Percentiles rank a stretch among this genome's conserved stretches.
phyloP scores from a whole-genome alignment of 2,329 filamentous ascomycete genomes.

The Pseudogymnoascus destructans region DNA sequence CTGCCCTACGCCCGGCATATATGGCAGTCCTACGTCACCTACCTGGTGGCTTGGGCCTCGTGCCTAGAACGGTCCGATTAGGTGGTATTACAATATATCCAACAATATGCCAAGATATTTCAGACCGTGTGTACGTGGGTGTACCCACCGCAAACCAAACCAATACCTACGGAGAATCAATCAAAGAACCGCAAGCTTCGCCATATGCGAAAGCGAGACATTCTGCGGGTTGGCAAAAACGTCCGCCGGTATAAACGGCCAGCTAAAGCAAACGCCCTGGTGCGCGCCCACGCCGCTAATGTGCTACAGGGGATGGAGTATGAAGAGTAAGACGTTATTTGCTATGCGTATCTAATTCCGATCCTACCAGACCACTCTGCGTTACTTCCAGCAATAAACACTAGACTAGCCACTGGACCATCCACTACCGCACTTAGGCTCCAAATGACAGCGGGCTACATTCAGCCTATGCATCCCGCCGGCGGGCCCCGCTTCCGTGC shows the following conservation, averaged over 20 bases:
- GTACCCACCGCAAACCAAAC: not conserved
- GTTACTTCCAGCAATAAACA: not conserved
- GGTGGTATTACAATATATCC: no score
- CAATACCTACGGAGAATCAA: not conserved
- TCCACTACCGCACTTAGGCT: not conserved
- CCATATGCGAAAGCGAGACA: not conserved
- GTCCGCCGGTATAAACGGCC: not conserved
- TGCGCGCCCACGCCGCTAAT: not conserved
- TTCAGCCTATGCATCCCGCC: not conserved
- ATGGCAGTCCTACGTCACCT: no score
- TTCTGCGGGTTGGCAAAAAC: not conserved
- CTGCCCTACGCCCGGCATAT: no score
- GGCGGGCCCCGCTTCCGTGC: constrained; percentile 1
- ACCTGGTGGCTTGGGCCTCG: no score
- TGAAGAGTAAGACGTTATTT: not conserved
- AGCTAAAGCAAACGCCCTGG: not conserved
- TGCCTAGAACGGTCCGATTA: no score
- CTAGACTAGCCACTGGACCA: not conserved
- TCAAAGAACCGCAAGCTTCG: constrained; percentile 8
- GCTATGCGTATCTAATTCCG: not conserved
- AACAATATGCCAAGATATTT: not conserved
- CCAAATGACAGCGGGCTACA: not conserved
- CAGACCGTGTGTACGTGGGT: not conserved
- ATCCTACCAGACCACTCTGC: not conserved
- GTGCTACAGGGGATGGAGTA: not conserved